Evolutionary conservation across 1,284 basidiomycete species (phyloP), one percentile per base, ranked within the genome.

Genomic region (Blastosporella zonata): DNA sequence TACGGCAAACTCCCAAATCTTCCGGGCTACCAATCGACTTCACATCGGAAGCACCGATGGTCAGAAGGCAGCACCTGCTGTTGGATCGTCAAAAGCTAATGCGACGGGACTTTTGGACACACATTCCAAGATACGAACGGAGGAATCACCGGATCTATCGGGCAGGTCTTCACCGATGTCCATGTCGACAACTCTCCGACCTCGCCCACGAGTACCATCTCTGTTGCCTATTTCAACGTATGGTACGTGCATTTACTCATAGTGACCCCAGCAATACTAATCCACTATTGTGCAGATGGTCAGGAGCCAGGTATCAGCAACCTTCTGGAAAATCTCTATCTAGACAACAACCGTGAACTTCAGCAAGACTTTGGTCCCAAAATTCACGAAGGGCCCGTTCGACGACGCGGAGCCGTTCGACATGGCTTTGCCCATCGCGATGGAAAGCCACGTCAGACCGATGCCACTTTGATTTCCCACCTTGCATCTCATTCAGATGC

Each of bases 281-380:
- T n/a, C 33, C 43, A 52, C 23, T 20, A 10, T 38, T 2, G 39
- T 42, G 3, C 55, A 90, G 93, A 96, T 59, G 89, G 89, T 0
- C 86, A 89, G 59, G 93, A 96, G 60, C 82, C 86, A 20, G 89
- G 89, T 1, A 89, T 97, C 54, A 87, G 81, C 61, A 87, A 90
- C 46, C 71, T 93, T 12, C 73, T 97, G 12, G 93, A 97, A 61
- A 87, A 90, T 46, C 73, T 94, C n/a, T 95, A 93, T 62, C 72
- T 93, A 40, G 91, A 95, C 61, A 91, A 86, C 56, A 84, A 80
- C 60, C 82, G 86, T 27, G 91, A 95, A 56, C 75, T 92, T 1
- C 82, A 92, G 52, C 77, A 86, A 29, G 93, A 97, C 62, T 95
- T 97, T 61, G 94, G 93, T 3, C 92, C 93, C 1, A 81, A 79